Base-by-base conservation (phyloP, 2,329 filamentous ascomycete genomes). In the Cadophora sp. region DNA sequence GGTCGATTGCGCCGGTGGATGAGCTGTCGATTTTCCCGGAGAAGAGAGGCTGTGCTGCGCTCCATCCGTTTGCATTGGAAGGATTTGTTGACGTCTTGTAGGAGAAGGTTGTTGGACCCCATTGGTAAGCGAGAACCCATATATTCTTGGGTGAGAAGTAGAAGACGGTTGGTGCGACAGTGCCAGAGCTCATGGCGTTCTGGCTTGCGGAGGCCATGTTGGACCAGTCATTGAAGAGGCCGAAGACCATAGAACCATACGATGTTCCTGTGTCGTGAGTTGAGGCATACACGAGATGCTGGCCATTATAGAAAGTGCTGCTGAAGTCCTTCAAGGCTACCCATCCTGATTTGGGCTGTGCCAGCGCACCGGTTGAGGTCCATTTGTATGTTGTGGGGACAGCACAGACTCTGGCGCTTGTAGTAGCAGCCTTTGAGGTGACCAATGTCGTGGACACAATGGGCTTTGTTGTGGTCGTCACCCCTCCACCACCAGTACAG, bases 71-170 rank as follows among this genome's bases (percentile, higher is more conserved):
- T 1, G 80, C 76, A 67, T 87, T 82, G 68, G 83, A 82, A 0
- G 87, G 87, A 72, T 90, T 82, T 59, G 68, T 84, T 0, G 87
- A 85, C 1, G 88, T 90, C 59, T 78, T 77, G 81, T 89, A 90
- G 2, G 82, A 82, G 79, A 90, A 91, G 0, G 87, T 72, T 0
- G 82, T 84, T 0, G 84, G 73, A 1, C 87, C 87, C 87, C 87
- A 90, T 76, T 91, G 87, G 73, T 89, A 85, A n/a, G 86, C 85
- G 0, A 90, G 81, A n/a, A 90, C 79, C 88, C 88, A 91, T 69
- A 85, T 77, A 70, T 78, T 81, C 79, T 89, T 89, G 0, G 88
- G 88, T 5, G 74, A 71, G 72, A 90, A 90, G 80, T 83, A 86
- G 79, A 91, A 89, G 58, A 91, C 78, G 0, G 86, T 87, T 0